phyloP scores from a whole-genome alignment of 208 protist genomes.

The Leishmania major region DNA sequence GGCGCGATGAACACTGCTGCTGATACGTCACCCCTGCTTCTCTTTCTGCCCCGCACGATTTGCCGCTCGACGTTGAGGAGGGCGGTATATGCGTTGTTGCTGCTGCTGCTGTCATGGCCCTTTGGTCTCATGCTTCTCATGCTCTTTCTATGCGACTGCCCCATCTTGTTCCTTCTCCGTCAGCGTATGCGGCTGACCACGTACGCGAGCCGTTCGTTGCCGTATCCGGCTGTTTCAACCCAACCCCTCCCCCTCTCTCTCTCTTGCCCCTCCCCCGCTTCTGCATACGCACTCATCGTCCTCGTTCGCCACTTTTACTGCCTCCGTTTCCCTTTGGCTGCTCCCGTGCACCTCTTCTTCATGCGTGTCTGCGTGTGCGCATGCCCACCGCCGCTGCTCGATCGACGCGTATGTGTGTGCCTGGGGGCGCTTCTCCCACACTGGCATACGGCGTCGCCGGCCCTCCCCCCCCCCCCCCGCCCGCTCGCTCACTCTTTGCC shows the following conservation, averaged over 20 bases:
- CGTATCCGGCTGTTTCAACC: background rate
- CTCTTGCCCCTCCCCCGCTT: background rate
- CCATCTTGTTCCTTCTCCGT: background rate
- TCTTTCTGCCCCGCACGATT: background rate
- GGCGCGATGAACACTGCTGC: background rate
- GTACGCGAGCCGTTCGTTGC: background rate
- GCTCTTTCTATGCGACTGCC: background rate
- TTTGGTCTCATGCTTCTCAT: background rate
- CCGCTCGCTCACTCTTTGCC: background rate
- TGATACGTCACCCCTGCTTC: background rate
- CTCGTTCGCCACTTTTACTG: background rate
- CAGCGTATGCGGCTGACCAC: too few species aligned
- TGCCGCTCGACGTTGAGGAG: background rate
- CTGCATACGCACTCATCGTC: too few species aligned
- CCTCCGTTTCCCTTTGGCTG: background rate
- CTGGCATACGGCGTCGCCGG: background rate
- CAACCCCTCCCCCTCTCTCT: background rate
- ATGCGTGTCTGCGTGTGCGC: too few species aligned
- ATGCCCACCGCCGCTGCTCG: background rate
- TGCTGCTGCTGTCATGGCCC: background rate
- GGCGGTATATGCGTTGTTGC: background rate
- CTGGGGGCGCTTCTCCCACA: background rate
- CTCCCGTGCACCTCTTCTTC: background rate
- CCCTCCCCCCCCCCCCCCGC: too few species aligned
- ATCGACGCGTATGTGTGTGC: background rate